Conservation (phyloP, 352 stramenopile species). For the Globisporangium camurandrum region DNA sequence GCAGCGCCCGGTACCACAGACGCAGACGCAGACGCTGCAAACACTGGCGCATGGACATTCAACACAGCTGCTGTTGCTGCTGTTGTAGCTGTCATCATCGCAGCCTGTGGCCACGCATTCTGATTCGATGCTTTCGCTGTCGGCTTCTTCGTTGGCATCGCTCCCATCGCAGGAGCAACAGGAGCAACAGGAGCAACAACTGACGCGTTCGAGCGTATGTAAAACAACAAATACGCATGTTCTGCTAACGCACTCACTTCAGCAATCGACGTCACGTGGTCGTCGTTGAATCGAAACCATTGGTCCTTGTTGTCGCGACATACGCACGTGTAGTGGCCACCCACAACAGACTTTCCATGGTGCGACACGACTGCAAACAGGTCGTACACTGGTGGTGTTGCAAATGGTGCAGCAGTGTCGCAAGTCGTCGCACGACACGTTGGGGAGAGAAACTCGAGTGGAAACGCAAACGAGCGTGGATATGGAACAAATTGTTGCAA, state of each 20-base stretch:
- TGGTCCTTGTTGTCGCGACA: conserved; percentile 86
- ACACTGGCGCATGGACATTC: neutral
- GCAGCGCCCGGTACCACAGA: neutral
- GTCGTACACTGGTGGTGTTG: conserved; percentile 54
- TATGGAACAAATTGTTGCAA: conserved; percentile 83
- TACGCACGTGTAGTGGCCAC: conserved; percentile 77
- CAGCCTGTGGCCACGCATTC: neutral
- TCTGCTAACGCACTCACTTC: conserved; percentile 61
- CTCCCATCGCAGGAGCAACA: neutral
- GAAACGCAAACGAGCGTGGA: conserved; percentile 61
- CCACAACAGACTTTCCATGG: conserved; percentile 70
- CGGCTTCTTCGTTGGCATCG: neutral
- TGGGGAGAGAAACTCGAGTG: conserved; percentile 50
- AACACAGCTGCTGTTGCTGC: neutral
- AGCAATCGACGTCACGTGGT: conserved; percentile 71
- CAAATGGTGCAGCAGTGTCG: no score
- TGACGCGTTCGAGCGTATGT: conserved; percentile 51
- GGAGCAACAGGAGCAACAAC: neutral
- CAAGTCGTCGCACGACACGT: conserved; percentile 44
- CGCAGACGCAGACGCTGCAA: neutral
- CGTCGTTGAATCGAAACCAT: conserved; percentile 81
- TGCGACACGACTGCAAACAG: conserved; percentile 82
- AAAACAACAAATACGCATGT: conserved; percentile 76
- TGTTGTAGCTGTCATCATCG: neutral
- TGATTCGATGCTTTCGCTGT: neutral